Conservation (phyloP, 768 basidiomycete species). For the Lactarius hengduanensis region DNA sequence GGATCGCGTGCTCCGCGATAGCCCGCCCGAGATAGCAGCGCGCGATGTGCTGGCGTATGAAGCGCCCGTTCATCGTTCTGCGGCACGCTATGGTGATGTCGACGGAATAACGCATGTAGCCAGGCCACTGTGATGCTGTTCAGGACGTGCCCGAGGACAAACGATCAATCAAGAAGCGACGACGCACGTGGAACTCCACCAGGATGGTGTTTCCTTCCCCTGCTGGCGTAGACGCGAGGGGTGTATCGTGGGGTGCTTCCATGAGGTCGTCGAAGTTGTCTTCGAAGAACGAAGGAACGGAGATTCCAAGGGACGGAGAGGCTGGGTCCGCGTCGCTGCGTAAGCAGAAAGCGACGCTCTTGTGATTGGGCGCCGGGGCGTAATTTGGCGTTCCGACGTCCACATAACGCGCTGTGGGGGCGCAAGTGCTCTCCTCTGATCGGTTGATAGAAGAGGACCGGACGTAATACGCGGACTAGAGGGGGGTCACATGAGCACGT, state of each 20-base stretch:
- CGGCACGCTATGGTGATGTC: neutral
- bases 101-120: neutral
- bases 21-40: neutral
- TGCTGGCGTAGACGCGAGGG: neutral
- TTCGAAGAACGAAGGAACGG: neutral
- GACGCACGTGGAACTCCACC: neutral
- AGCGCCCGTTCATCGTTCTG: neutral
- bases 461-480: neutral
- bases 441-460: neutral
- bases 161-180: neutral
- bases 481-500: neutral
- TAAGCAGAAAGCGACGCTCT: neutral
- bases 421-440: neutral
- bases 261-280: neutral
- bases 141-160: neutral
- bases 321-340: neutral
- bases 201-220: neutral
- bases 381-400: constrained; percentile 1
- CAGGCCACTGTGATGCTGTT: neutral
- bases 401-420: neutral
- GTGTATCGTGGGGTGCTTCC: neutral
- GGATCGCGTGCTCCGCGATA: neutral
- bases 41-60: neutral
- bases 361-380: neutral
- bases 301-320: neutral